Conservation (phyloP, 345 rosid genomes). For the Trapa incisa region DNA sequence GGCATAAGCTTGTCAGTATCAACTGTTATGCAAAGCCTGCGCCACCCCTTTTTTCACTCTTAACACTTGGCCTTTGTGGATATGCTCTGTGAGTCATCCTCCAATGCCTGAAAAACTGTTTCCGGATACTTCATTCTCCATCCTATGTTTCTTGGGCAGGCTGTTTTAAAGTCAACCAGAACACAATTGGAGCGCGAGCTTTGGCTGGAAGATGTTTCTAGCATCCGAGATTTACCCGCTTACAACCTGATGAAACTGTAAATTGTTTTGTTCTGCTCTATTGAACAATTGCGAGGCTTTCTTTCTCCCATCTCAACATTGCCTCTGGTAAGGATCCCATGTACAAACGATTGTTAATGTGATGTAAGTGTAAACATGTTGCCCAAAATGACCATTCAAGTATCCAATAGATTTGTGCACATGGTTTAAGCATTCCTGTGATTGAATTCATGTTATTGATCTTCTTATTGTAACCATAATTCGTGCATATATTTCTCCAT, state of each 20-base stretch:
- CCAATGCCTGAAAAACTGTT: neutral
- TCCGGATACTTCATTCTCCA: neutral
- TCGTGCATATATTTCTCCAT: no score
- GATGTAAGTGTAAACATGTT: neutral
- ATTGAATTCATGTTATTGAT: no score
- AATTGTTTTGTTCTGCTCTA: neutral
- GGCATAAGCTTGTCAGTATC: no score
- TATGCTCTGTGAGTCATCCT: neutral
- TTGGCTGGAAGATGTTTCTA: constrained; percentile 44
- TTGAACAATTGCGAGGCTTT: neutral
- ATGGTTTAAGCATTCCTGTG: neutral
- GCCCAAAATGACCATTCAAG: neutral
- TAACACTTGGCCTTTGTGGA: neutral
- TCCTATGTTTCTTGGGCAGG: constrained; percentile 29
- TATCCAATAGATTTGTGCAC: neutral
- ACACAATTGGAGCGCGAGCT: constrained; percentile 73
- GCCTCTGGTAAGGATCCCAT: neutral
- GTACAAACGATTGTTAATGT: neutral
- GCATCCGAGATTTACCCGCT: constrained; percentile 63
- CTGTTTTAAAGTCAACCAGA: constrained; percentile 73
- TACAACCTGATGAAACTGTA: constrained; percentile 33
- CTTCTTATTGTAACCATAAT: no score
- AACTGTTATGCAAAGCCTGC: no score
- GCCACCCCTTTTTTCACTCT: neutral
- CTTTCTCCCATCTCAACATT: neutral